Evolutionary conservation across 164 flowering plant species (phyloP), one percentile per base, ranked within the genome.

Genomic region (Berberis thunbergii): DNA sequence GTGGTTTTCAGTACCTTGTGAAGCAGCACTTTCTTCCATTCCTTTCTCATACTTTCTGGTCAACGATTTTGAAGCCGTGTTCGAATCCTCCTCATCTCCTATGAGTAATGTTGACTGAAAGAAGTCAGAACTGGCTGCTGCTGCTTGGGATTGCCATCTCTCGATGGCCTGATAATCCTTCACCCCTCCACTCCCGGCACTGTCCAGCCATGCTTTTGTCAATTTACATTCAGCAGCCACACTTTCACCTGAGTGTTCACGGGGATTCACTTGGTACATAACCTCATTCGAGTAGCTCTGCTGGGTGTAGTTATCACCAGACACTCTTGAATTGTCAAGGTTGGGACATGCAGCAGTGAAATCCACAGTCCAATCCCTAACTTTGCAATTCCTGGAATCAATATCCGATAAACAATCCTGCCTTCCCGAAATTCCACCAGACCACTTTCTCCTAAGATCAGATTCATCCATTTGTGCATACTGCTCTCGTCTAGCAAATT

Each of bases 101-200:
- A 79, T 54, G 56, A 75, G 80, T 67, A 72, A 48, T 10, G 69
- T 60, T 10, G 71, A 73, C 67, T 75, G 70, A 64, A 52, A 82
- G 75, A 78, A 87, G 59, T 82, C 83, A 63, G 83, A 67, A 80
- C 77, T 86, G 62, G 88, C 96, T 43, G 92, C 96, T 43, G 87
- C 89, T 26, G 99, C 96, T 78, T 95, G 99, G 57, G 86, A 84
- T 67, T 86, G 97, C 99, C 97, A 94, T 77, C 91, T 89, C 61
- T 95, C 99, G 70, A 91, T 91, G 62, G 88, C 99, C 75, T 77
- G 86, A 73, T 76, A 82, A 70, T 95, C 97, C 70, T 91, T 95
- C 59, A 85, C 76, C 52, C 90, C 97, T 61, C 64, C 88, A 65
- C 84, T 81, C 59, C 93, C 93, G 60, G 81, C 82, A 71, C 87